A percentile compares a stretch with the other conserved stretches of the same genome.
phyloP scores from a whole-genome alignment of 495 filamentous ascomycete genomes.

The Penicillium canescens region DNA sequence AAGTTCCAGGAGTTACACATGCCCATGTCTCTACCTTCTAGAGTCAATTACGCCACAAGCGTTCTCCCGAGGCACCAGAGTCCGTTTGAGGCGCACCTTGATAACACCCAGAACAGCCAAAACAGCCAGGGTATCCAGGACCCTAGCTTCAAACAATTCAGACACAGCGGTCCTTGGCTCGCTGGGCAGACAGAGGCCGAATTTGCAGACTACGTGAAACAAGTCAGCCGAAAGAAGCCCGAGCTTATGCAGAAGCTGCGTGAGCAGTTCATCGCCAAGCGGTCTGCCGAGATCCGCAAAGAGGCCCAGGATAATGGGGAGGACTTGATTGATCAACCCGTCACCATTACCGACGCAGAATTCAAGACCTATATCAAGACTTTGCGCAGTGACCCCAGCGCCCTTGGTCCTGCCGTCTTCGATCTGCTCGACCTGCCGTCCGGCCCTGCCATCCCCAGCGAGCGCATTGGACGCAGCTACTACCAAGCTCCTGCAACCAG shows the following conservation, averaged over 20 bases:
- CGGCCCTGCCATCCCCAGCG: conserved; percentile 37
- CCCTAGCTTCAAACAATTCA: conserved; percentile 37
- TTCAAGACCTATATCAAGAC: conserved; percentile 59
- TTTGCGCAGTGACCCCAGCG: conserved; percentile 54
- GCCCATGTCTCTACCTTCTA: conserved; percentile 56
- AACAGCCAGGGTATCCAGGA: conserved; percentile 30
- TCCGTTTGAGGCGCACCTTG: conserved; percentile 49
- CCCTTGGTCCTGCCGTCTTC: conserved; percentile 45
- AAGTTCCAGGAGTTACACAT: conserved; percentile 86
- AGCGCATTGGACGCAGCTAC: conserved; percentile 35
- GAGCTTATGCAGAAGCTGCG: conserved; percentile 66
- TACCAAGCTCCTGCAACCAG: conserved; percentile 38
- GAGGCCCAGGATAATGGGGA: conserved; percentile 51
- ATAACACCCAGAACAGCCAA: conserved; percentile 48
- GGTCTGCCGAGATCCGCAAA: conserved; percentile 39
- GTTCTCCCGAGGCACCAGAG: conserved; percentile 41
- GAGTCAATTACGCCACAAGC: conserved; percentile 30
- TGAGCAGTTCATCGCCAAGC: conserved; percentile 38
- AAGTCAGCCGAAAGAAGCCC: conserved; percentile 57
- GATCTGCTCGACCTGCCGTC: conserved; percentile 52
- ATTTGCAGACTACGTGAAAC: conserved; percentile 66
- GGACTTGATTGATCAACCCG: conserved; percentile 28
- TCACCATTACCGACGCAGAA: conserved; percentile 60
- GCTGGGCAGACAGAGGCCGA: conserved; percentile 70
- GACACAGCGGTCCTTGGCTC: conserved; percentile 74